phyloP scores from a whole-genome alignment of 2,329 filamentous ascomycete genomes.

The Sporothrix variecibatus region DNA sequence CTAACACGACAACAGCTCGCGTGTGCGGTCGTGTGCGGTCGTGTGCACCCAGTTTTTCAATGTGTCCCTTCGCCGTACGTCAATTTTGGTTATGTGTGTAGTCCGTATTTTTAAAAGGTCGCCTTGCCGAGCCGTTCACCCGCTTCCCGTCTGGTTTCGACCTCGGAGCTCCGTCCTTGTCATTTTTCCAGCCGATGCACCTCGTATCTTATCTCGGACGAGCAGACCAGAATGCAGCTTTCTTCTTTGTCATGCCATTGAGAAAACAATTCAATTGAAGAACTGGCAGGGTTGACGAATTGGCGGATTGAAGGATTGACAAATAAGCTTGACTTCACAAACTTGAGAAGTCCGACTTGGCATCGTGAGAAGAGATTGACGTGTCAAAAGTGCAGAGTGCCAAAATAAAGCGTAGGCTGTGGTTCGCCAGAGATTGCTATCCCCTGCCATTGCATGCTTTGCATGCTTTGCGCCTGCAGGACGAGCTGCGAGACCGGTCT shows the following conservation, averaged over 20 bases:
- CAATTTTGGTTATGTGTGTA: too few relatives aligned
- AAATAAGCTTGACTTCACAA: neutral
- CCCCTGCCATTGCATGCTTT: neutral
- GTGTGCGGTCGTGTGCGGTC: neutral
- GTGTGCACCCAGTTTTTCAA: neutral
- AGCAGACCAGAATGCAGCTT: neutral
- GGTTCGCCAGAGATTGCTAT: conserved; percentile 18
- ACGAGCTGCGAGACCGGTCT: neutral
- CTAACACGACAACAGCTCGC: neutral
- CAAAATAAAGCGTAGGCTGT: neutral
- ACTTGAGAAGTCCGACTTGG: neutral
- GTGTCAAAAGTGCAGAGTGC: neutral
- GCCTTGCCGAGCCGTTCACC: neutral
- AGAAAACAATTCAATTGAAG: neutral
- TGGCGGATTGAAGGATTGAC: neutral
- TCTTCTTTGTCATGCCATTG: neutral
- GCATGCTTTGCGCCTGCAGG: conserved; percentile 1
- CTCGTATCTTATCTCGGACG: conserved; percentile 8
- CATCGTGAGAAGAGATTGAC: neutral
- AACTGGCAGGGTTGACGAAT: neutral
- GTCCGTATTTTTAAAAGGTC: too few relatives aligned
- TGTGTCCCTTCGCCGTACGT: too few relatives aligned
- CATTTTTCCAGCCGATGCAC: neutral
- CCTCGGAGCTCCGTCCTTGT: conserved; percentile 1
- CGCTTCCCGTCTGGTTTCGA: neutral